Evolutionary conservation across 2,329 filamentous ascomycete species (phyloP).

Genomic region (Microcera coccophila): DNA sequence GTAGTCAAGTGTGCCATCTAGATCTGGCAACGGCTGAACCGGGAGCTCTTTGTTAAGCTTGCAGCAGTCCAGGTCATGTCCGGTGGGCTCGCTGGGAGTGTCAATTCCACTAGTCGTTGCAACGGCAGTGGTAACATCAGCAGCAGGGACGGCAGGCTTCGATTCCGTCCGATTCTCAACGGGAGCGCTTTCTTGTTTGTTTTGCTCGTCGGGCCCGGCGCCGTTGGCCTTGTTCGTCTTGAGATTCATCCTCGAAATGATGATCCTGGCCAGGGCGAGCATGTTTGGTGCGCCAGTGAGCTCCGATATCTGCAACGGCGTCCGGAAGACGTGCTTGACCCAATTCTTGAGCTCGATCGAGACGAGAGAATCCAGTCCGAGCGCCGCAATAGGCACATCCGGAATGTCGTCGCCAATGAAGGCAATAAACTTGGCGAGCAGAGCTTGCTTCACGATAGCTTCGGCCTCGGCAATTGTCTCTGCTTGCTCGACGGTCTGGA

Average conservation of each 20-base stretch:
- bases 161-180: not conserved
- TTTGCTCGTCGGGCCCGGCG: not conserved
- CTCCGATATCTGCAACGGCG: slow-evolving; percentile 14
- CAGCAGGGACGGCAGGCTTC: not conserved
- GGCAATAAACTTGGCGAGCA: slow-evolving; percentile 13
- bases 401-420: slow-evolving; percentile 11
- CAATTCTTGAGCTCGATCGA: slow-evolving; percentile 18
- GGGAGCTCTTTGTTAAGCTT: not conserved
- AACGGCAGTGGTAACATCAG: not conserved
- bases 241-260: slow-evolving; percentile 4
- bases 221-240: not conserved
- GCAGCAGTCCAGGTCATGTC: not conserved
- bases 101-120: not conserved
- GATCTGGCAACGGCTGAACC: not conserved
- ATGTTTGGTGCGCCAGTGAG: slow-evolving; percentile 11
- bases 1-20: not conserved
- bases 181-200: not conserved
- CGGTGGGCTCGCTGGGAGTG: not conserved
- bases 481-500: slow-evolving; percentile 6
- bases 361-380: slow-evolving; percentile 15
- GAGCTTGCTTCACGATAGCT: slow-evolving; percentile 4
- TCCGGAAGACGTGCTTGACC: slow-evolving; percentile 10
- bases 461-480: slow-evolving; percentile 8
- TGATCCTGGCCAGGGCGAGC: slow-evolving; percentile 7
- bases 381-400: slow-evolving; percentile 8